Percentiles rank a stretch among this genome's conserved stretches.
phyloP scores from a whole-genome alignment of 768 basidiomycete genomes.

The Peribolospora baueri region DNA sequence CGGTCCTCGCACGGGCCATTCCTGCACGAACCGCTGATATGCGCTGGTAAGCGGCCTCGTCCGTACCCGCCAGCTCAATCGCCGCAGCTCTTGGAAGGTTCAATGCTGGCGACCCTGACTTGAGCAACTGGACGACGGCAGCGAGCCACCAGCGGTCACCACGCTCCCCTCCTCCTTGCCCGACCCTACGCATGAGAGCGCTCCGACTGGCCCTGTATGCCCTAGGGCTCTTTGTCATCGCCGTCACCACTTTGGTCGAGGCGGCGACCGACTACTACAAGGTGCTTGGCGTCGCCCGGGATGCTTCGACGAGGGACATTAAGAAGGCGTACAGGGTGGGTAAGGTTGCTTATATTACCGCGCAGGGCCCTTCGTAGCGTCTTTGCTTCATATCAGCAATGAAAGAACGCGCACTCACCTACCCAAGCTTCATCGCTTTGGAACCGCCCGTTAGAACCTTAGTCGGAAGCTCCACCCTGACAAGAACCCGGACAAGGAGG shows the following conservation, averaged over 20 bases:
- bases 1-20: too few relatives aligned
- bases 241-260: background rate
- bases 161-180: too few relatives aligned
- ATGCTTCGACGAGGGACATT: constrained; percentile 30
- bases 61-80: too few relatives aligned
- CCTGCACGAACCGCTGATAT: too few relatives aligned
- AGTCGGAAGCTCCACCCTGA: constrained; percentile 82
- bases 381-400: background rate
- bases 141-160: too few relatives aligned
- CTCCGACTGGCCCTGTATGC: too few relatives aligned
- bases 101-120: too few relatives aligned
- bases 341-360: background rate
- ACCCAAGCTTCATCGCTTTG: background rate
- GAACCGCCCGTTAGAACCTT: constrained; percentile 24
- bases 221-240: constrained; percentile 10
- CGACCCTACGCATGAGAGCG: too few relatives aligned
- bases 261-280: constrained; percentile 56
- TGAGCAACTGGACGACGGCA: too few relatives aligned
- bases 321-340: constrained; percentile 57
- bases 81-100: too few relatives aligned
- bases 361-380: background rate
- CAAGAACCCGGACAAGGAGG: constrained; percentile 61
- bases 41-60: too few relatives aligned
- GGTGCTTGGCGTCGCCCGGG: constrained; percentile 30
- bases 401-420: too few relatives aligned